Evolutionary conservation across 768 basidiomycete genomes (phyloP).

Genomic region (Phylloporus rhodoxanthus): DNA sequence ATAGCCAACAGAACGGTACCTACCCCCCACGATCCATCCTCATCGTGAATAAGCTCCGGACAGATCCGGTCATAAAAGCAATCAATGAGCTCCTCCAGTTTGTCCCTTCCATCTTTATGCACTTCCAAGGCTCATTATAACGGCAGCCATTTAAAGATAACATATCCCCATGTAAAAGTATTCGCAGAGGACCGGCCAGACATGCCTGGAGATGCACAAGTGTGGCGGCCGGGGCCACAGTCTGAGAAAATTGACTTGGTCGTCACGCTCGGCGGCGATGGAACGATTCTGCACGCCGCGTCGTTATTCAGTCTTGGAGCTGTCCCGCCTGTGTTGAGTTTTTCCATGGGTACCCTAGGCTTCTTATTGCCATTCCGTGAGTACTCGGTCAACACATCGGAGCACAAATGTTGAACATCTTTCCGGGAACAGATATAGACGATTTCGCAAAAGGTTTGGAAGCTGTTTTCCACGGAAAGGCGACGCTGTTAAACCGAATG

Average conservation of each 20-base stretch:
- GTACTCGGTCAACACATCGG: slow-evolving; percentile 24
- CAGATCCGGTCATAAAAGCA: slow-evolving; percentile 68
- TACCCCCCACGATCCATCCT: slow-evolving; percentile 57
- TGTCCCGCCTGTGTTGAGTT: slow-evolving; percentile 76
- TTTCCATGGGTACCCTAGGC: slow-evolving; percentile 77
- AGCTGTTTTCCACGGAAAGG: slow-evolving; percentile 72
- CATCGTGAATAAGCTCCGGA: slow-evolving; percentile 77
- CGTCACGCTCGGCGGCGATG: slow-evolving; percentile 90
- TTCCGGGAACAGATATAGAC: slow-evolving; percentile 64
- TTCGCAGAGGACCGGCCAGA: slow-evolving; percentile 64
- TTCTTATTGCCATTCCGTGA: slow-evolving; percentile 91
- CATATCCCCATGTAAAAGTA: slow-evolving; percentile 56
- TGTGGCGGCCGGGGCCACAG: slow-evolving; percentile 53
- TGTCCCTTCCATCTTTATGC: slow-evolving; percentile 17
- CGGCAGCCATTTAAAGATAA: slow-evolving; percentile 49
- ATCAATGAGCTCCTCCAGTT: slow-evolving; percentile 71
- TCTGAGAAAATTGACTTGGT: slow-evolving; percentile 75
- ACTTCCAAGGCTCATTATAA: not conserved
- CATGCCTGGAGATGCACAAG: slow-evolving; percentile 56
- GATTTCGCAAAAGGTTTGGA: slow-evolving; percentile 76
- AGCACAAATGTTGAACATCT: slow-evolving; percentile 1
- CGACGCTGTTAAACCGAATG: slow-evolving; percentile 85
- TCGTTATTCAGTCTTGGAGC: slow-evolving; percentile 86
- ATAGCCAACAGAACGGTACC: slow-evolving; percentile 20
- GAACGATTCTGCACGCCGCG: slow-evolving; percentile 90